Evolutionary conservation across 2,329 filamentous ascomycete genomes (phyloP), one percentile per base, ranked within the genome.

Genomic region (Claviceps fusiformis): DNA sequence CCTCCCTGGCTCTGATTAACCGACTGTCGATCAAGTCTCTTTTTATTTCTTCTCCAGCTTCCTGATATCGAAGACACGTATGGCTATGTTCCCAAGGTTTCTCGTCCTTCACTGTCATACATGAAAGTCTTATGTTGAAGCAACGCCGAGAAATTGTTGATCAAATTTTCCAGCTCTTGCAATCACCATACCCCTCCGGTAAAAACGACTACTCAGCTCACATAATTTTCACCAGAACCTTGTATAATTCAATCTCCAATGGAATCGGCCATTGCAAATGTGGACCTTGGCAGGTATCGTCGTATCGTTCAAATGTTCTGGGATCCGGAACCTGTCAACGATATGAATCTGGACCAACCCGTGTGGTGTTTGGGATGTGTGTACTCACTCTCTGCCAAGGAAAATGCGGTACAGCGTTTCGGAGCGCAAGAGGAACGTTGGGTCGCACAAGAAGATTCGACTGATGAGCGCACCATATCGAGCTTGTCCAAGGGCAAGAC

Each of bases 291-390:
- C 62, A 85, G 87, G 62, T 78, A 78, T 58, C 87, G 89, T 70
- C 86, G 87, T 59, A 83, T 96, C 62, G 85, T 96, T 57, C 87
- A 92, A 71, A 89, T 88, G 73, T 85, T 97, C 65, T 95, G 90
- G 86, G 91, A 96, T 63, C 89, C 90, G 0, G 84, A 91, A 60
- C 91, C 90, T 6, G 82, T 80, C 59, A 95, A 96, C 71, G 84
- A 95, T 66, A 75, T 83, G 56, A 68, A 73, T 56, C 76, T 79
- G 43, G 77, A 83, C 59, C 76, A 81, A 39, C 82, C 87, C 13
- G 87, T 95, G 59, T 97, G 92, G 91, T 95, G 90, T 65, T 75
- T 97, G 7, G 80, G 80, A 39, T 70, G 70, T 55, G 73, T 71
- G 37, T 82, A 82, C 62, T 73, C 68, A 31, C 69, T 81, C 39